Base-by-base conservation (phyloP, 129 eudicot genomes). In the Tanacetum coccineum region DNA sequence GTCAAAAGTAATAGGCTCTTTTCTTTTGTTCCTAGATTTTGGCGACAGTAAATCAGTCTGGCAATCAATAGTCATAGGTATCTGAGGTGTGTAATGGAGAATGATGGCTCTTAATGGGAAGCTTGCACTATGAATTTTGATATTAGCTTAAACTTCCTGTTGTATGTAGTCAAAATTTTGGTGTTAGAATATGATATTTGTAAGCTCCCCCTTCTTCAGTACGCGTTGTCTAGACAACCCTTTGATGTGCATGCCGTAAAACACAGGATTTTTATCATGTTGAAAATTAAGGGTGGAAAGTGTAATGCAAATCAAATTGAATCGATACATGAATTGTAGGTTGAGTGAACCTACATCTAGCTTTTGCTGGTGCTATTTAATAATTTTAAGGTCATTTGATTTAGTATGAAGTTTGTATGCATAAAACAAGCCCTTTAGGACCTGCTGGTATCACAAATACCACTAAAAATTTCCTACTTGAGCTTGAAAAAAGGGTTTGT, bases 11-110 rank as follows among this genome's bases (percentile, higher is more conserved):
- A 49, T 51, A 44, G 48, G 48, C 48, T 62, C 58, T 36, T 49
- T 65, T 82, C 42, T 40, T 57, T 32, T 68, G 12, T 18, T 18
- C 30, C 68, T 75, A 84, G 89, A 74, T 84, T 32, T 71, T 84
- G 75, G 75, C 77, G 12, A 70, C 13, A 28, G n/a, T 68, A 60
- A 58, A 58, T 71, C 52, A 30, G 55, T 32, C 77, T 63, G 39
- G 64, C 57, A 40, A 42, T 49, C 56, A 62, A 55, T 17, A 3
- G 21, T 7, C 19, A 46, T 55, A 55, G 68, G 61, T 56, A 40
- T 47, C 26, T 53, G 67, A 39, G 51, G 30, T 25, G 40, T 47
- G 13, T 44, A 65, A 72, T 40, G 56, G 51, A 45, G 70, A 64
- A 62, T 44, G 42, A 7, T 56, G 55, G 32, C 65, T 49, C 30